phyloP scores from a whole-genome alignment of 1,284 basidiomycete species.

The Trametes sp. region DNA sequence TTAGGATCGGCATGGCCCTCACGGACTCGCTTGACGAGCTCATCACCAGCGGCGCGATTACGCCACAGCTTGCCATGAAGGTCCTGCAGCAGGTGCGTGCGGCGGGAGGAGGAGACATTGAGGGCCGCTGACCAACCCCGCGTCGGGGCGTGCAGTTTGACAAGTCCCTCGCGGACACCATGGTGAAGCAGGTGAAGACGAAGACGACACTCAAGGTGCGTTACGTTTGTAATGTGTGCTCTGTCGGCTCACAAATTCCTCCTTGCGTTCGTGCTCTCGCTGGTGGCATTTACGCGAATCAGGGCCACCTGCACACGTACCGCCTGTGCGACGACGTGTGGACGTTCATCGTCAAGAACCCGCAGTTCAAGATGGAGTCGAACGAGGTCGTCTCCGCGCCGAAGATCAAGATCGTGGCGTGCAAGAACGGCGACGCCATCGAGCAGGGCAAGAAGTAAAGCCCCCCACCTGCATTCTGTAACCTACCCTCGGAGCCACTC shows the following conservation, averaged over 20 bases:
- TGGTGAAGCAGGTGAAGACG: constrained; percentile 90
- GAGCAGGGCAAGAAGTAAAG: constrained; percentile 74
- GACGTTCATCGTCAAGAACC: constrained; percentile 95
- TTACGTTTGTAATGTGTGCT: not conserved
- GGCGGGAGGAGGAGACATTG: not conserved
- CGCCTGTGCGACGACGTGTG: constrained; percentile 97
- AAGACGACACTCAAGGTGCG: constrained; percentile 91
- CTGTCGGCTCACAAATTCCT: constrained; percentile 18
- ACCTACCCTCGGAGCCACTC: not conserved
- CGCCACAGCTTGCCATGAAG: constrained; percentile 97
- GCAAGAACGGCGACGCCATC: constrained; percentile 90
- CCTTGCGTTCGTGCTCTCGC: not conserved
- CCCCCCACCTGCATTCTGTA: not conserved
- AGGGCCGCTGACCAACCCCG: constrained; percentile 14
- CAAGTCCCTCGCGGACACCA: constrained; percentile 90
- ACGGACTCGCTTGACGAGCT: constrained; percentile 99
- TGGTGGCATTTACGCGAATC: constrained; percentile 8
- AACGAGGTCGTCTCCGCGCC: constrained; percentile 80
- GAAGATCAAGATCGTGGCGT: constrained; percentile 95
- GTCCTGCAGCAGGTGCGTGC: constrained; percentile 89
- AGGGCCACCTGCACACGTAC: constrained; percentile 93
- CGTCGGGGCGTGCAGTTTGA: constrained; percentile 73
- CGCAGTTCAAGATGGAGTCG: constrained; percentile 94
- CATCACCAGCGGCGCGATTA: constrained; percentile 96
- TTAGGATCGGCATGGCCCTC: constrained; percentile 94